A percentile compares a stretch with the other conserved stretches of the same genome.
phyloP scores from a whole-genome alignment of 192 early-diverging fungal species.

The Glomus cerebriforme region DNA sequence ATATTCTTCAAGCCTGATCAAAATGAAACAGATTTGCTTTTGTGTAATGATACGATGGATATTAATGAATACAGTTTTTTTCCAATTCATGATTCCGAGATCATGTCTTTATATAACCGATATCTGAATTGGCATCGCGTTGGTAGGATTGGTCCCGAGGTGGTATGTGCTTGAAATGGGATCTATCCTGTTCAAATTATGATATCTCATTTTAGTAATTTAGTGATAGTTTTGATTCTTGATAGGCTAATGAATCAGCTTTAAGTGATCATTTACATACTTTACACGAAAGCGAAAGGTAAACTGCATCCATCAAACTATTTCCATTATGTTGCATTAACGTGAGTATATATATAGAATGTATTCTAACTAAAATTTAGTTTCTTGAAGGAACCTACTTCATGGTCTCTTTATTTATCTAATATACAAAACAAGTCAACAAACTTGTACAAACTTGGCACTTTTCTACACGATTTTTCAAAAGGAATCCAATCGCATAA shows the following conservation, averaged over 20 bases:
- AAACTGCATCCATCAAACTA: background rate
- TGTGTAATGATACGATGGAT: background rate
- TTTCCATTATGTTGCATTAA: background rate
- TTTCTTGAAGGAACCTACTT: background rate
- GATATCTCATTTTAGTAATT: background rate
- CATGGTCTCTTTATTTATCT: background rate
- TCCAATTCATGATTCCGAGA: constrained; percentile 6
- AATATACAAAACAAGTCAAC: background rate
- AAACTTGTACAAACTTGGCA: constrained; percentile 3
- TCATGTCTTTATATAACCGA: background rate
- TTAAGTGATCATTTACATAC: background rate
- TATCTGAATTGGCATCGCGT: constrained; percentile 10
- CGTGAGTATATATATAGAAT: background rate
- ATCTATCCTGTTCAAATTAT: background rate
- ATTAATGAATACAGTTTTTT: constrained; percentile 2
- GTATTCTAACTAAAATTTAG: background rate
- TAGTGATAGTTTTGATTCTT: background rate
- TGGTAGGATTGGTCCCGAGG: background rate
- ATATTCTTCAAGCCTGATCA: constrained; percentile 2
- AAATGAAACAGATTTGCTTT: constrained; percentile 6
- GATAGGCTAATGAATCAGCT: background rate
- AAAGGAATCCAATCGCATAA: background rate
- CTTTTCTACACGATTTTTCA: background rate
- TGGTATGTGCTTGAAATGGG: background rate
- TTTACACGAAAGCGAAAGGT: constrained; percentile 21